Conservation (phyloP, 2,329 filamentous ascomycete genomes). For the Fusarium aywerte region DNA sequence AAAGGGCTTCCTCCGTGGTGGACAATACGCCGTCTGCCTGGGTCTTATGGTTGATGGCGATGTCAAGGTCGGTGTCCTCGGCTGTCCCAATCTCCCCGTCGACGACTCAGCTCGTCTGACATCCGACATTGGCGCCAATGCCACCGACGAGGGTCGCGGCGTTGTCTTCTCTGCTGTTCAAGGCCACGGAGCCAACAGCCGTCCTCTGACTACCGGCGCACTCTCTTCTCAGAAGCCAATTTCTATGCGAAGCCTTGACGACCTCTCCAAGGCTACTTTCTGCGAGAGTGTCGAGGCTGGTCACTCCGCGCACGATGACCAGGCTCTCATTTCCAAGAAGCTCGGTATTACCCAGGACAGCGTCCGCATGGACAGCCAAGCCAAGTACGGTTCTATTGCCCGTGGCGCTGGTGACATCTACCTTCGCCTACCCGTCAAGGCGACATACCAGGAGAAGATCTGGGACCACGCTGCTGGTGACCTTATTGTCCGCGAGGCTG, state of each 20-base stretch:
- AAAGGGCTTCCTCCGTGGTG: slow-evolving; percentile 94
- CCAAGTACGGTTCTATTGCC: slow-evolving; percentile 96
- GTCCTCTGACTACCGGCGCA: slow-evolving; percentile 68
- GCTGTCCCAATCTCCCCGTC: slow-evolving; percentile 93
- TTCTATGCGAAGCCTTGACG: slow-evolving; percentile 78
- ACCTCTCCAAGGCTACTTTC: slow-evolving; percentile 86
- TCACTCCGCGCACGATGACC: slow-evolving; percentile 90
- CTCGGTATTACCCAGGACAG: slow-evolving; percentile 90
- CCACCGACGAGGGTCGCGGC: slow-evolving; percentile 80
- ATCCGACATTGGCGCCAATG: slow-evolving; percentile 77
- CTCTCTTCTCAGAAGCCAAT: slow-evolving; percentile 72
- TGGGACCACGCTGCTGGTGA: slow-evolving; percentile 99
- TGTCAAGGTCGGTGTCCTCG: slow-evolving; percentile 93
- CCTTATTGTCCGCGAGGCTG: slow-evolving; percentile 92
- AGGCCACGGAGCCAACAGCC: slow-evolving; percentile 82
- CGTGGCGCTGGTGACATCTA: slow-evolving; percentile 95
- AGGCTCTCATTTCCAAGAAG: slow-evolving; percentile 80
- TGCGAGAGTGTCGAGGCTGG: slow-evolving; percentile 96
- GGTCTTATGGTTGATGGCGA: slow-evolving; percentile 92
- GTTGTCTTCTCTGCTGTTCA: slow-evolving; percentile 88
- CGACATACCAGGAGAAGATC: slow-evolving; percentile 97
- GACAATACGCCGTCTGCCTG: slow-evolving; percentile 96
- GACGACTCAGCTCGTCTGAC: slow-evolving; percentile 73
- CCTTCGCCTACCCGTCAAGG: slow-evolving; percentile 84
- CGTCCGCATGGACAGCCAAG: slow-evolving; percentile 96